A percentile compares a stretch with the other conserved stretches of the same genome.
phyloP scores from a whole-genome alignment of 768 basidiomycete genomes.

The Hypholoma sublateritium region DNA sequence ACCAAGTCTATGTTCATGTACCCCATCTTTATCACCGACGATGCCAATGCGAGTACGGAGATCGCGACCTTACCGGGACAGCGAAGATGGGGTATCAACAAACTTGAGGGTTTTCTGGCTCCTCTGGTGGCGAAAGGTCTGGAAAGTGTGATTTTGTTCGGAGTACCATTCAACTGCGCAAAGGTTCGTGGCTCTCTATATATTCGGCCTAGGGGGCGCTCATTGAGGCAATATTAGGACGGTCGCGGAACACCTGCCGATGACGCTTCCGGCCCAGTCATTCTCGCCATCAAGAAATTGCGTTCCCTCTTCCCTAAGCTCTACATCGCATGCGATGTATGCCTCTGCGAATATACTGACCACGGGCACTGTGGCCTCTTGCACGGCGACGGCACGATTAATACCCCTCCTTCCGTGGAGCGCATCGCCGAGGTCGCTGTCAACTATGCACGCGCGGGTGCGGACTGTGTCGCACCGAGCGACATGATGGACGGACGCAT shows the following conservation, averaged over 20 bases:
- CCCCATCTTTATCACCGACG: constrained; percentile 97
- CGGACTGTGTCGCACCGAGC: constrained; percentile 96
- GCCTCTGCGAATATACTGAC: constrained; percentile 99
- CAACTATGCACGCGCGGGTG: constrained; percentile 92
- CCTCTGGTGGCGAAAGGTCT: constrained; percentile 91
- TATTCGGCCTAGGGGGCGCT: not conserved
- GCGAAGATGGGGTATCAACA: constrained; percentile 93
- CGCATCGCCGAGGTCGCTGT: constrained; percentile 93
- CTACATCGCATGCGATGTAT: constrained; percentile 93
- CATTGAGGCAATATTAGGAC: constrained; percentile 55
- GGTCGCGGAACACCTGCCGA: constrained; percentile 84
- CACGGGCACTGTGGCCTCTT: constrained; percentile 95
- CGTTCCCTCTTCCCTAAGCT: constrained; percentile 76
- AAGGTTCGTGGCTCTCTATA: constrained; percentile 55
- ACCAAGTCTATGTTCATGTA: constrained; percentile 98
- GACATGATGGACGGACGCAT: constrained; percentile 99
- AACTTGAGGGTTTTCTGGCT: constrained; percentile 80
- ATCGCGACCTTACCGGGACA: constrained; percentile 85
- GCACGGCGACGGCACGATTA: constrained; percentile 71
- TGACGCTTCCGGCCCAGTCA: constrained; percentile 88
- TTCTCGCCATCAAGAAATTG: constrained; percentile 83
- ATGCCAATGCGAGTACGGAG: constrained; percentile 78
- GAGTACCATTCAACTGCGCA: constrained; percentile 76
- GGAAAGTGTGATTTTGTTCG: constrained; percentile 90
- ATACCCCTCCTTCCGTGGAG: constrained; percentile 74